Evolutionary conservation across 192 early-diverging fungal species (phyloP).

Genomic region (Backusella morwellensis): DNA sequence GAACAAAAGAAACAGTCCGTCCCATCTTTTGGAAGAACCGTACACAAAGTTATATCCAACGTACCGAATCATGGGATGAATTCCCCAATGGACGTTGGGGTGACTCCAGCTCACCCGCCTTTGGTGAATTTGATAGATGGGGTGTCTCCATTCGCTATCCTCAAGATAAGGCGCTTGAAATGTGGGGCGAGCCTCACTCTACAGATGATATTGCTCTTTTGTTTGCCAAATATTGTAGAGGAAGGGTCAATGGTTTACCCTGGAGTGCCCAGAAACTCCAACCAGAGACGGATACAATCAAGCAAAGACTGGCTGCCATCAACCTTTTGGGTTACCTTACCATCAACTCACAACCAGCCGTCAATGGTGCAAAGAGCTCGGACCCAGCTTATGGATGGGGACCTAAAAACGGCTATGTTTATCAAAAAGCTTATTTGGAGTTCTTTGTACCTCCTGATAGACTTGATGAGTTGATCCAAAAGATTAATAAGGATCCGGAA

Average conservation of each 20-base stretch:
- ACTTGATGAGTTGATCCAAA: constrained; percentile 62
- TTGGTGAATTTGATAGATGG: constrained; percentile 69
- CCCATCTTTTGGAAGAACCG: constrained; percentile 99
- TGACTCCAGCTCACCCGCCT: constrained; percentile 86
- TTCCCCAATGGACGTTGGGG: constrained; percentile 99
- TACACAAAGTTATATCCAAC: constrained; percentile 82
- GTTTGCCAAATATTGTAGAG: constrained; percentile 79
- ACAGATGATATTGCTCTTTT: constrained; percentile 65
- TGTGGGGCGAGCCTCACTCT: constrained; percentile 76
- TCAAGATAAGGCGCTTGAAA: constrained; percentile 43
- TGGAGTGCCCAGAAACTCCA: constrained; percentile 86
- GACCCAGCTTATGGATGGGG: constrained; percentile 91
- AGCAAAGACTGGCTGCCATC: constrained; percentile 61
- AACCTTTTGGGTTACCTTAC: constrained; percentile 89
- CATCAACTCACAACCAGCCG: constrained; percentile 94
- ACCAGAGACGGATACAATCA: constrained; percentile 76
- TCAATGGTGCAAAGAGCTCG: constrained; percentile 81
- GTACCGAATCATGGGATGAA: constrained; percentile 90
- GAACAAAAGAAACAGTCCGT: constrained; percentile 92
- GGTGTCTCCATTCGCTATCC: constrained; percentile 66
- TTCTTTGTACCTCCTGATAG: constrained; percentile 83
- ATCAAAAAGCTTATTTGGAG: constrained; percentile 96
- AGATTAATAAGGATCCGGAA: constrained; percentile 53
- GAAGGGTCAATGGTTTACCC: constrained; percentile 72
- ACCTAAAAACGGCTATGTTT: constrained; percentile 93